Evolutionary conservation across 176 grass and related monocot genomes (phyloP).

Genomic region (Eleusine indica): DNA sequence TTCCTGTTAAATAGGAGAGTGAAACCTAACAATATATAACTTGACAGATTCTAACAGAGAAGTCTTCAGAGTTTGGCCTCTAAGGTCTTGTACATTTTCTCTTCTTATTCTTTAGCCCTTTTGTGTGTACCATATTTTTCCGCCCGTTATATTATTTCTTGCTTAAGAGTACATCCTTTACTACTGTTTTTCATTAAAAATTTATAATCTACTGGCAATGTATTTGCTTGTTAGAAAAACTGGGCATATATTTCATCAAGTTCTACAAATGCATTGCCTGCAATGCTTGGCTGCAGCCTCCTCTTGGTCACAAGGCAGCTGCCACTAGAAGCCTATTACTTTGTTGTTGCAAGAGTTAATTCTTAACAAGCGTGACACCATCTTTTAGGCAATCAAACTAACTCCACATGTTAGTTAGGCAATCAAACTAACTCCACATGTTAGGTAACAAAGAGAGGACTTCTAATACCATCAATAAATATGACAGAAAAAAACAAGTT

Average conservation of each 20-base stretch:
- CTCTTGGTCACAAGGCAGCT: background rate
- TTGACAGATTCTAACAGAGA: background rate
- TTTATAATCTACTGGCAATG: background rate
- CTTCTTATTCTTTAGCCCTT: background rate
- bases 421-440: background rate
- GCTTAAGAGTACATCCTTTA: background rate
- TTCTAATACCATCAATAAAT: background rate
- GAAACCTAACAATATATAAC: background rate
- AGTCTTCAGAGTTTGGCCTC: conserved; percentile 1
- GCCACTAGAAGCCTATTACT: conserved; percentile 10
- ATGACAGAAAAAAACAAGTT: conserved; percentile 1
- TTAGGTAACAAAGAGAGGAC: background rate
- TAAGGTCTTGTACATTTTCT: background rate
- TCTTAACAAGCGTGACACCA: background rate
- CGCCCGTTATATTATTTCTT: background rate
- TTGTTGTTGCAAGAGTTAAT: background rate
- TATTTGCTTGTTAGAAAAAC: conserved; percentile 2
- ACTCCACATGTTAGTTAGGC: background rate
- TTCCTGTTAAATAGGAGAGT: background rate
- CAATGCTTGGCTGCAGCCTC: background rate
- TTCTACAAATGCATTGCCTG: conserved; percentile 7
- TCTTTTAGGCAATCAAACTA: background rate
- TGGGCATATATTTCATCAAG: conserved; percentile 3
- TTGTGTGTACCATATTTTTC: background rate
- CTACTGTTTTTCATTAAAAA: conserved; percentile 11